Conservation (phyloP, 306 rosid genomes). For the Vicia villosa region DNA sequence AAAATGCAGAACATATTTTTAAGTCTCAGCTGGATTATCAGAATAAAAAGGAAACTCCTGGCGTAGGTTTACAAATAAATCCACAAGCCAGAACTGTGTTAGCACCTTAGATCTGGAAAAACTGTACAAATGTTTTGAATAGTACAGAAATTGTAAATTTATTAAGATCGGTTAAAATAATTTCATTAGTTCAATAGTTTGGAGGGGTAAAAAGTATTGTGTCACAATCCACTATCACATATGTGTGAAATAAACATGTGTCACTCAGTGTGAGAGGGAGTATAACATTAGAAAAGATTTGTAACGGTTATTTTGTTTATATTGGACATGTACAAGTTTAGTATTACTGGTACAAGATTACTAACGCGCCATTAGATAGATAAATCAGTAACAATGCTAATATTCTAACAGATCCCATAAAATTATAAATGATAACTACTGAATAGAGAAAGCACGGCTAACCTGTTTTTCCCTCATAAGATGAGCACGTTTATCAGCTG, state of each 20-base stretch:
- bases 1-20: slow-evolving; percentile 32
- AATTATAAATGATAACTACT: slow-evolving; percentile 7
- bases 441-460: slow-evolving; percentile 7
- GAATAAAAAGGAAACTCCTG: background rate
- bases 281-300: too few species aligned
- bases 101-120: background rate
- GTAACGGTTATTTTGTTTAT: too few species aligned
- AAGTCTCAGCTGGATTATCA: slow-evolving; percentile 21
- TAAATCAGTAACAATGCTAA: slow-evolving; percentile 26
- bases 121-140: slow-evolving; percentile 10
- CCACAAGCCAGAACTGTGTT: slow-evolving; percentile 1
- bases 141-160: background rate
- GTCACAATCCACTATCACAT: background rate
- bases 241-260: too few species aligned
- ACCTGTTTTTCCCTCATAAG: slow-evolving; percentile 95
- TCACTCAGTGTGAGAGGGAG: too few species aligned
- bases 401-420: slow-evolving; percentile 22
- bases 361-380: background rate
- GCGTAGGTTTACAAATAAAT: background rate
- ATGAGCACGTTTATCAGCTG: slow-evolving; percentile 89
- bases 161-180: background rate
- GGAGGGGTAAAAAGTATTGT: background rate
- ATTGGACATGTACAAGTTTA: too few species aligned
- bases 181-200: background rate
- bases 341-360: background rate